phyloP scores from a whole-genome alignment of 2,329 filamentous ascomycete genomes.

The Colletotrichum abscissum region DNA sequence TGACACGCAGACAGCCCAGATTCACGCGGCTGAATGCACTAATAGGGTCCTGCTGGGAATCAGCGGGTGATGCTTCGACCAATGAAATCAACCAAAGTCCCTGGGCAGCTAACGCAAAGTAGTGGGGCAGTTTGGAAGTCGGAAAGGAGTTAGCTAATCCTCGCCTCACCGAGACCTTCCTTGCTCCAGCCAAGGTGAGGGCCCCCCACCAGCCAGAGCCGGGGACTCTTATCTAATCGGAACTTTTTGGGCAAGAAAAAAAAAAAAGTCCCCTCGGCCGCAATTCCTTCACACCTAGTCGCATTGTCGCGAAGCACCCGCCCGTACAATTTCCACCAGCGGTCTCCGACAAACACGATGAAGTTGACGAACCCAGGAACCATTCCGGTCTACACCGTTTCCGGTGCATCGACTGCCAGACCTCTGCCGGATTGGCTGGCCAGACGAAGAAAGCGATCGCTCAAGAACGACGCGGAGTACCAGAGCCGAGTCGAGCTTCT shows the following conservation, averaged over 20 bases:
- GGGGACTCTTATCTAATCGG: constrained; percentile 34
- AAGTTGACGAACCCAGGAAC: constrained; percentile 85
- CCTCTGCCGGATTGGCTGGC: constrained; percentile 96
- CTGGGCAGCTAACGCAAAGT: constrained; percentile 34
- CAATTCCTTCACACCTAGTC: constrained; percentile 24
- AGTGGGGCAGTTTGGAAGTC: background rate
- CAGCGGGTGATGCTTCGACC: constrained; percentile 12
- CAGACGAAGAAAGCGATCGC: constrained; percentile 85
- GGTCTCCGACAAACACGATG: constrained; percentile 59
- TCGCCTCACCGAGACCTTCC: background rate
- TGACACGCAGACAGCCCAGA: constrained; percentile 8
- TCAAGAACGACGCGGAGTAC: constrained; percentile 94
- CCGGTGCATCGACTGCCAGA: constrained; percentile 87
- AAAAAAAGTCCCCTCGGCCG: constrained; percentile 22
- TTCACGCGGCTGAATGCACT: constrained; percentile 29
- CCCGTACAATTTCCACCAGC: background rate
- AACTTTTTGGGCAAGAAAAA: constrained; percentile 33
- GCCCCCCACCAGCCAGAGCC: background rate
- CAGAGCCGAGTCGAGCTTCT: constrained; percentile 93
- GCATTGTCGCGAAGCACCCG: constrained; percentile 26
- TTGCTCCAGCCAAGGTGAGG: background rate
- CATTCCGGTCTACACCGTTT: constrained; percentile 94
- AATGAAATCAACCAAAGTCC: background rate
- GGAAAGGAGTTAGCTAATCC: constrained; percentile 27
- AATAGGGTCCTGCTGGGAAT: constrained; percentile 20